A percentile compares a stretch with the other conserved stretches of the same genome.
These are phyloP conservation scores for Hypomontagnella submonticulosa DNA, from an alignment of 495 filamentous ascomycete genomes.

Conservation along the genomic window DNA sequence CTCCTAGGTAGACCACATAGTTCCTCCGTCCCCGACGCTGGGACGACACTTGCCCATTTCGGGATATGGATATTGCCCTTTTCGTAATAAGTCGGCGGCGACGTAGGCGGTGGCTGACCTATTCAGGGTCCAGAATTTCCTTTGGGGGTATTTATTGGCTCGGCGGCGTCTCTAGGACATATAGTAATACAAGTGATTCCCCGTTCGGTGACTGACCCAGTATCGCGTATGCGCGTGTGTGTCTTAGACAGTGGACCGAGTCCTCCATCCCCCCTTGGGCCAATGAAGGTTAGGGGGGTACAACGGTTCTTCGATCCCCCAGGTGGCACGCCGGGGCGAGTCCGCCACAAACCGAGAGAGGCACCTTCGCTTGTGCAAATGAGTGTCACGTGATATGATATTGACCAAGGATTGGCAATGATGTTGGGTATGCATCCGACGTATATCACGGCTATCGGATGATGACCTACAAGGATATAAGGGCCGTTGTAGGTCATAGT, in stretches of 20 bases:
- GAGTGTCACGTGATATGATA: constrained; percentile 44
- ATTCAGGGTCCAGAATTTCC: constrained; percentile 35
- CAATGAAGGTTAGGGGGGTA: constrained; percentile 22
- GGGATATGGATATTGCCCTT: constrained; percentile 49
- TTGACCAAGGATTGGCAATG: constrained; percentile 7
- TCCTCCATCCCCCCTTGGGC: constrained; percentile 7
- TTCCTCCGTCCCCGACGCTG: constrained; percentile 25
- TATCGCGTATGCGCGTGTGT: constrained; percentile 34
- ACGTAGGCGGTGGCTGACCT: constrained; percentile 32
- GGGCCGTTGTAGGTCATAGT: background rate
- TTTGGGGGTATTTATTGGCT: constrained; percentile 39
- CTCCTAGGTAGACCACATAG: constrained; percentile 40
- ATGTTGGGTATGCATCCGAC: constrained; percentile 1
- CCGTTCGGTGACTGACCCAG: constrained; percentile 38
- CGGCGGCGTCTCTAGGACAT: constrained; percentile 32
- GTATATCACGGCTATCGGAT: constrained; percentile 9
- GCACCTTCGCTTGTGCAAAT: constrained; percentile 27
- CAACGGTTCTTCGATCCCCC: constrained; percentile 15
- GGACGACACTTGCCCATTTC: constrained; percentile 48
- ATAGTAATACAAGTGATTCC: constrained; percentile 47
- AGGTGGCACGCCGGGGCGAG: constrained; percentile 26
- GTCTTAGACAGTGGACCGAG: constrained; percentile 40
- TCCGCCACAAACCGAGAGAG: constrained; percentile 35
- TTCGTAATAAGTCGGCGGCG: constrained; percentile 44
- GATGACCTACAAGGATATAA: constrained; percentile 5